Evolutionary conservation across 192 early-diverging fungal species (phyloP), one percentile per base, ranked within the genome.

Genomic region (Borealophlyctis nickersoniae): DNA sequence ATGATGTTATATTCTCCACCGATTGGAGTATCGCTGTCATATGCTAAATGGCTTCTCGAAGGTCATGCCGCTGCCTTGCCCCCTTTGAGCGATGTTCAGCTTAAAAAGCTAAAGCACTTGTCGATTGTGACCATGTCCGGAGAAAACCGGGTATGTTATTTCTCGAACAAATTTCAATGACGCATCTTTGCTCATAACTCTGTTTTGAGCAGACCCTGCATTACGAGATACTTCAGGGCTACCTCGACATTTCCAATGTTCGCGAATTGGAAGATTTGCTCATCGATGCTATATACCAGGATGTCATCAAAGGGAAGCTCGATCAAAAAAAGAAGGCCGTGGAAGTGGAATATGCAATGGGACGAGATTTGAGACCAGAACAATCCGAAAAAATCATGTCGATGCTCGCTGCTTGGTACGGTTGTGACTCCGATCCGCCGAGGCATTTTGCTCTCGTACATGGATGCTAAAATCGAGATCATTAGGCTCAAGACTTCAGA

Each of bases 241-340:
- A 81, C 30, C 77, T 94, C 13, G 80, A 90, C 55, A 85, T 94
- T 59, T 52, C 81, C n/a, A 90, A 86, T 60, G 83, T 92, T 7
- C 81, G 92, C 34, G 86, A 92, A 49, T 74, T 94, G 33, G 92
- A 94, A 62, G 92, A 94, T 70, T 71, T 94, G 55, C 89, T 94
- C 65, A 94, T 94, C 61, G 89, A 91, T 52, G 85, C 90, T 28
- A 86, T 94, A 32, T 92, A 94, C 57, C 87, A 89, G 58, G 84
- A 83, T 52, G 72, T 94, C 4, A 70, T 94, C 51, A 79, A 74
- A 33, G 92, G 90, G 29, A 92, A 89, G 75, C 73, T 94, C 36
- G 92, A 94, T 69, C 92, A 94, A 62, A 87, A 88, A 53, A 67
- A 79, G 59, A 80, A 87, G 52, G 84, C 80, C 50, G 56, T 94